Percentiles rank a stretch among this genome's conserved stretches.
These are phyloP conservation scores for Botrytis galanthina DNA, from an alignment of 2,329 filamentous ascomycete species.

Conservation along the genomic window DNA sequence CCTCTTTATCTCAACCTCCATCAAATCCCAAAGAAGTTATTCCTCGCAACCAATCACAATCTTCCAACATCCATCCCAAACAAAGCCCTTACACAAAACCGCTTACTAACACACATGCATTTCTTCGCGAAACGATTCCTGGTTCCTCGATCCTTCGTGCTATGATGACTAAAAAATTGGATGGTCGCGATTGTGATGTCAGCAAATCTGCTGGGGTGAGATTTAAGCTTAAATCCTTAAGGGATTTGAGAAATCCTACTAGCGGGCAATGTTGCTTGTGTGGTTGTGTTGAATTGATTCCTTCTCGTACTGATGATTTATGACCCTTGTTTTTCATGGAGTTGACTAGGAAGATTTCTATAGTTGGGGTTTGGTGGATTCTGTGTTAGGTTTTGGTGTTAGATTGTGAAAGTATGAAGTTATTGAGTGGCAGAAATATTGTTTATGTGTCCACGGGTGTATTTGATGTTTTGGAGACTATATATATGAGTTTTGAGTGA, in stretches of 20 bases:
- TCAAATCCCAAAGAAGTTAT: background rate
- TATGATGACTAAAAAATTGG: background rate
- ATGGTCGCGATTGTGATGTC: background rate
- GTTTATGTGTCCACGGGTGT: background rate
- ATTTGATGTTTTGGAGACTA: background rate
- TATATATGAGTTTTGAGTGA: background rate
- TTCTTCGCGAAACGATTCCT: background rate
- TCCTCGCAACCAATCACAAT: background rate
- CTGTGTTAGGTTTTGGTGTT: background rate
- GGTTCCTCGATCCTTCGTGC: background rate
- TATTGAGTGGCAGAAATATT: background rate
- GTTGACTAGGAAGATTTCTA: background rate
- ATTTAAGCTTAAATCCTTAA: background rate
- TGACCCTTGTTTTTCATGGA: background rate
- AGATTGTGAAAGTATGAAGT: background rate
- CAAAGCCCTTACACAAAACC: background rate
- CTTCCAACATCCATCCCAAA: background rate
- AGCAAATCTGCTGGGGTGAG: background rate
- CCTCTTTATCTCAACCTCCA: background rate
- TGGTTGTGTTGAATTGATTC: background rate
- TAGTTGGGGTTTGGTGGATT: background rate
- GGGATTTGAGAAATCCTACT: background rate
- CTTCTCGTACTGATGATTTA: slow-evolving; percentile 8
- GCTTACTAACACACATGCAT: background rate
- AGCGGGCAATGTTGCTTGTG: background rate